Base-by-base conservation (phyloP, 306 rosid species). In the Luffa acutangula region DNA sequence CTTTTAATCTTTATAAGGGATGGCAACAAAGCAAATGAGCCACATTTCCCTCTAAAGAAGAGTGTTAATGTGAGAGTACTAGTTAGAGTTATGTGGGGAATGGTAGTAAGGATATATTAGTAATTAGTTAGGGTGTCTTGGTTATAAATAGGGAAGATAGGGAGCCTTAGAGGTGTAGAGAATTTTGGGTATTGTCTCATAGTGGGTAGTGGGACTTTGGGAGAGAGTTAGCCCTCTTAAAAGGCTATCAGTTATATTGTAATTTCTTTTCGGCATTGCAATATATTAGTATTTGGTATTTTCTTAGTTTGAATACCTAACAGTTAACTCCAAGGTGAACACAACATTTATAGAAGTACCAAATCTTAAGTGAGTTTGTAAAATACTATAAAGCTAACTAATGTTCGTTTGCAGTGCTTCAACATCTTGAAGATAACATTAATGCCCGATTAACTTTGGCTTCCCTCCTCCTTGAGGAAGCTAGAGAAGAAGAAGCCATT, bases 391-490 rank as follows among this genome's bases (percentile, higher is more conserved):
- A 39, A 46, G 67, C 86, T 80, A 70, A 85, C 62, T 34, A 69
- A 77, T 58, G 71, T 85, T 79, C 76, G 48, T 60, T 80, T 86
- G 83, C 91, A 92, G 97, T 90, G 67, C 82, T 94, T 6, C 85
- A 91, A 86, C 84, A 84, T 53, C 84, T 86, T 67, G 81, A 85
- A 75, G 90, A 89, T 82, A 85, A 94, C 81, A 85, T 92, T 82
- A 90, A 88, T 83, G 89, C 90, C 8, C 89, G 98, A 18, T 85
- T 94, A 66, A 83, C 87, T 80, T 86, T 94, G 87, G 89, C 95
- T 82, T 92, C 95, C 81, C 91, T 94, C 83, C 92, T 94, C 37
- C 89, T 94, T 69, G 97, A 92, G 83, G 95, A 94, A 82, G 89
- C 78, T 82, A 89, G 86, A 81, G 88, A 80, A 77, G 93, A 88